Conservation (phyloP, 768 basidiomycete genomes). For the Xerocomellus chrysenteron region DNA sequence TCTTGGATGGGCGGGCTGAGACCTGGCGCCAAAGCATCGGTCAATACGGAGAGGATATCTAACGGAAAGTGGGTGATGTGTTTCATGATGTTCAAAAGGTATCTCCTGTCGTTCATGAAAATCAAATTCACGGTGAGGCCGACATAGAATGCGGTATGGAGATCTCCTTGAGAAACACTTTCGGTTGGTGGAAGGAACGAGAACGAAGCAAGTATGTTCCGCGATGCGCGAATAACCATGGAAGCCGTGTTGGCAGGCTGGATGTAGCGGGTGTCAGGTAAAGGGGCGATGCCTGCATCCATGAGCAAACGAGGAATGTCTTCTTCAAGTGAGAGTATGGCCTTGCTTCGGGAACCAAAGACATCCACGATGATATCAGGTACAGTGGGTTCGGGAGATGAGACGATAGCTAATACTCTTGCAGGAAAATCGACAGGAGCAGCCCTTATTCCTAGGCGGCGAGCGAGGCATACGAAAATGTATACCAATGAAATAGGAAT, state of each 20-base stretch:
- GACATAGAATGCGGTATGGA: slow-evolving; percentile 35
- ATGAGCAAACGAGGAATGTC: slow-evolving; percentile 36
- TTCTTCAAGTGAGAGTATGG: slow-evolving; percentile 36
- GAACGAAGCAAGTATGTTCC: slow-evolving; percentile 39
- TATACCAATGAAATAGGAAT: slow-evolving; percentile 63
- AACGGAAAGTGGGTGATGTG: slow-evolving; percentile 39
- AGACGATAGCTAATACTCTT: slow-evolving; percentile 53
- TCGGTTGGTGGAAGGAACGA: slow-evolving; percentile 21
- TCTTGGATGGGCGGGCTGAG: slow-evolving; percentile 24
- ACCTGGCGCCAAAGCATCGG: slow-evolving; percentile 37
- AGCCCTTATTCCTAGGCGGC: slow-evolving; percentile 50
- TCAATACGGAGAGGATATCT: slow-evolving; percentile 43
- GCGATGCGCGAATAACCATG: slow-evolving; percentile 42
- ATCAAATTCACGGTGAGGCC: slow-evolving; percentile 41
- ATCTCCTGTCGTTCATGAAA: slow-evolving; percentile 33
- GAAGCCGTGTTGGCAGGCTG: slow-evolving; percentile 31
- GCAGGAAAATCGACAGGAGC: slow-evolving; percentile 56
- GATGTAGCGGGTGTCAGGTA: slow-evolving; percentile 20
- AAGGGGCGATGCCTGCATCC: slow-evolving; percentile 25
- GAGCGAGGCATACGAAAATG: slow-evolving; percentile 53
- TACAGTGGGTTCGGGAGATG: slow-evolving; percentile 34
- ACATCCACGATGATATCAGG: slow-evolving; percentile 49
- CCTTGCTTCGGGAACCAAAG: slow-evolving; percentile 37
- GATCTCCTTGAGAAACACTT: slow-evolving; percentile 30
- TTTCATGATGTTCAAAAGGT: slow-evolving; percentile 33